Evolutionary conservation across 2,329 filamentous ascomycete genomes (phyloP).

Genomic region (Ceratocystis colombiana): DNA sequence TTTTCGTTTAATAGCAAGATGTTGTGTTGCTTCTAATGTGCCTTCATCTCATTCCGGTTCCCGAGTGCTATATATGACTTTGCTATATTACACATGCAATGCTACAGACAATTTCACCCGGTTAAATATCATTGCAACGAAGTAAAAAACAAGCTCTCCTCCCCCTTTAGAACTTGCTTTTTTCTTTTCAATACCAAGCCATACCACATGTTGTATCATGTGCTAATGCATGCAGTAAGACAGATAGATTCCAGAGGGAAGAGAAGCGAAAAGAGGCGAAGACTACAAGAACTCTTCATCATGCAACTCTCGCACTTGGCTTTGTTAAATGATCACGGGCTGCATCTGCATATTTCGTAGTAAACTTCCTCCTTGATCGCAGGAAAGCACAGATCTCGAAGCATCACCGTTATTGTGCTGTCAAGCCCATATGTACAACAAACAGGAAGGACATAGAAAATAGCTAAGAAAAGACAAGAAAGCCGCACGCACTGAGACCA

Average conservation of each 20-base stretch:
- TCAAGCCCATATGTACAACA: neutral
- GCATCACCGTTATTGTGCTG: neutral
- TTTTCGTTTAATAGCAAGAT: neutral
- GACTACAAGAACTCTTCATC: neutral
- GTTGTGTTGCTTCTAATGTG: neutral
- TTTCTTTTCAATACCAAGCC: too few relatives aligned
- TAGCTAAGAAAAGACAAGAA: neutral
- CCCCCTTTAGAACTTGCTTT: too few relatives aligned
- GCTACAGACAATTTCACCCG: too few relatives aligned
- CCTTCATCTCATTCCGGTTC: neutral
- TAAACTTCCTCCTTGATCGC: neutral
- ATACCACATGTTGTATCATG: too few relatives aligned
- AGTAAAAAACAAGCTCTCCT: too few relatives aligned
- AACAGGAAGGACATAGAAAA: neutral
- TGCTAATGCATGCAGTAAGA: too few relatives aligned
- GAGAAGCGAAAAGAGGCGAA: neutral
- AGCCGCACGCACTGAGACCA: conserved; percentile 7
- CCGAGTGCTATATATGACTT: neutral
- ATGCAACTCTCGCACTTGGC: neutral
- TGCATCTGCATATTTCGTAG: too few relatives aligned
- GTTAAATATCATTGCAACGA: too few relatives aligned
- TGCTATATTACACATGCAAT: too few relatives aligned
- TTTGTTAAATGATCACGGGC: too few relatives aligned
- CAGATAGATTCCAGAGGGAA: neutral
- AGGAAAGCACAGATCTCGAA: neutral